These are phyloP conservation scores for Aspergillus carbonarius DNA, from an alignment of 2,329 filamentous ascomycete genomes.

Conservation along the genomic window DNA sequence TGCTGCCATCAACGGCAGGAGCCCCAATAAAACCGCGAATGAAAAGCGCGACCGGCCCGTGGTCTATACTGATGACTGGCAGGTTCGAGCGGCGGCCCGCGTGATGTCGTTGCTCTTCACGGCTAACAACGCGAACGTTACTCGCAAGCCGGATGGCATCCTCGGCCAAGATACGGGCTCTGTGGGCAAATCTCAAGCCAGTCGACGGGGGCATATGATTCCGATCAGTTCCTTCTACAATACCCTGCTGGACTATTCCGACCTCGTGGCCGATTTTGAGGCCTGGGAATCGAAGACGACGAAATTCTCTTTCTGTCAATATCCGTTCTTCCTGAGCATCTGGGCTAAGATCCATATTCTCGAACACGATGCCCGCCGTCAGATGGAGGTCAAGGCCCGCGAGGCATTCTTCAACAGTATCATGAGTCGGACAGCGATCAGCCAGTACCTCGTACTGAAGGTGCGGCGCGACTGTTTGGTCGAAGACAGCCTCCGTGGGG, in stretches of 20 bases:
- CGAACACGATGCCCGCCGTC: constrained; percentile 80
- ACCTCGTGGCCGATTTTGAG: constrained; percentile 82
- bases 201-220: constrained; percentile 64
- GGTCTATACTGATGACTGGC: constrained; percentile 82
- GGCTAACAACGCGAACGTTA: constrained; percentile 65
- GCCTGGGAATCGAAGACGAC: constrained; percentile 74
- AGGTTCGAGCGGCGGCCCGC: constrained; percentile 75
- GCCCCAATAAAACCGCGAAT: constrained; percentile 53
- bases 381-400: constrained; percentile 85
- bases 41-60: constrained; percentile 53
- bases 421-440: constrained; percentile 69
- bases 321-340: constrained; percentile 87
- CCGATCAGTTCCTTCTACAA: constrained; percentile 86
- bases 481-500: constrained; percentile 80
- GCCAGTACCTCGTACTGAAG: constrained; percentile 73
- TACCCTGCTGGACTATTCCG: constrained; percentile 79
- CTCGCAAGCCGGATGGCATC: constrained; percentile 39
- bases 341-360: constrained; percentile 89
- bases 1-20: constrained; percentile 64
- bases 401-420: constrained; percentile 92
- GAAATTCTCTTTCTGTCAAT: constrained; percentile 87
- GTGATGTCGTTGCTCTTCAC: constrained; percentile 79
- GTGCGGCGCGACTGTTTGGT: constrained; percentile 83
- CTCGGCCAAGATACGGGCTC: constrained; percentile 33
- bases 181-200: constrained; percentile 44